Percentiles rank a stretch among this genome's conserved stretches.
phyloP scores from a whole-genome alignment of 768 basidiomycete genomes.

The Mycena metata region DNA sequence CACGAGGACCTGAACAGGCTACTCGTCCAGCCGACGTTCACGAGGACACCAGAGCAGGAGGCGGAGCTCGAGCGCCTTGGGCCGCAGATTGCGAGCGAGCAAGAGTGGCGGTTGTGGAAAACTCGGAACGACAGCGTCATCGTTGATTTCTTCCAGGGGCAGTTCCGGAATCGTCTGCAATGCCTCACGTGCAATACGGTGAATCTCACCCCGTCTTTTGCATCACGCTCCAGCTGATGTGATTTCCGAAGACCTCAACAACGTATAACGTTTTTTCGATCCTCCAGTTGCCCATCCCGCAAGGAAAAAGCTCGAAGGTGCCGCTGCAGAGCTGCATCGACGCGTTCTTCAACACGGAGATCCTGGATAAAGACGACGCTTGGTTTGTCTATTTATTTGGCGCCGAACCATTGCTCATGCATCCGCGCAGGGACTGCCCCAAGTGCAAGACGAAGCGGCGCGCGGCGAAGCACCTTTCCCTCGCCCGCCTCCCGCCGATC shows the following conservation, averaged over 20 bases:
- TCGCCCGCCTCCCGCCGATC: conserved; percentile 94
- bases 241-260: conserved; percentile 82
- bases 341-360: conserved; percentile 90
- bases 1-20: conserved; percentile 92
- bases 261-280: conserved; percentile 98
- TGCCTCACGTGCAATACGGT: conserved; percentile 94
- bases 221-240: conserved; percentile 7
- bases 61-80: conserved; percentile 90
- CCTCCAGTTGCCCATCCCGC: conserved; percentile 90
- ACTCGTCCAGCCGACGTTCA: conserved; percentile 74
- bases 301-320: conserved; percentile 70
- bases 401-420: not conserved
- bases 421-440: conserved; percentile 85
- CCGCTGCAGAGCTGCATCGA: conserved; percentile 87
- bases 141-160: conserved; percentile 98
- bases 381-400: conserved; percentile 68
- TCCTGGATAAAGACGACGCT: conserved; percentile 92
- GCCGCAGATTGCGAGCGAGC: conserved; percentile 88
- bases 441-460: conserved; percentile 90
- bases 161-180: conserved; percentile 90
- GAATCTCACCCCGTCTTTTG: conserved; percentile 35
- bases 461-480: conserved; percentile 88
- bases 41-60: conserved; percentile 83
- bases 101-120: conserved; percentile 94
- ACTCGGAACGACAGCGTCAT: conserved; percentile 93